These are phyloP conservation scores for Colletotrichum viniferum DNA, from an alignment of 2,329 filamentous ascomycete species.

Conservation along the genomic window DNA sequence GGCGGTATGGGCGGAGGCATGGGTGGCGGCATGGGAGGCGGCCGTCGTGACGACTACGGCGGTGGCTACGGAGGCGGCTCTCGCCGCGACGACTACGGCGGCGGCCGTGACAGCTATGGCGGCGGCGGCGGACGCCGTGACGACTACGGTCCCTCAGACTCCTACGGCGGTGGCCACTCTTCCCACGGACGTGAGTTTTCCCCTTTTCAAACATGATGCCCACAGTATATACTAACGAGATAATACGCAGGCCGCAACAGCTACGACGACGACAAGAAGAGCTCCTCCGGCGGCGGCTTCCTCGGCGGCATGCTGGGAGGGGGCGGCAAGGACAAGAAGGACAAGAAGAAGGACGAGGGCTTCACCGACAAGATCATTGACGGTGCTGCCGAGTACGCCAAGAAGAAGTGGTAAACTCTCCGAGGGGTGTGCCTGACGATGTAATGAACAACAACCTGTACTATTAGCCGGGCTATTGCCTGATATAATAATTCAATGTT, in stretches of 20 bases:
- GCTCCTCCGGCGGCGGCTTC: background rate
- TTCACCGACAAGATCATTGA: conserved; percentile 19
- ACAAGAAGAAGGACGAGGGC: conserved; percentile 1
- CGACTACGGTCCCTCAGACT: background rate
- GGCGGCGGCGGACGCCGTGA: background rate
- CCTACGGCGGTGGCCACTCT: background rate
- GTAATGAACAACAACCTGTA: conserved; percentile 11
- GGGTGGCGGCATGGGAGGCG: background rate
- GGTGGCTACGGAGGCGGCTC: background rate
- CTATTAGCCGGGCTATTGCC: background rate
- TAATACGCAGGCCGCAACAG: background rate
- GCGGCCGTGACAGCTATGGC: background rate
- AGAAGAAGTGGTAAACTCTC: conserved; percentile 15
- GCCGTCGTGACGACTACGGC: background rate
- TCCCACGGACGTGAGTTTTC: conserved; percentile 1
- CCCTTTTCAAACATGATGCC: background rate
- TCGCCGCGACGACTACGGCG: background rate
- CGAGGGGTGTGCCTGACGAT: background rate
- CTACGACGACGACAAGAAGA: background rate
- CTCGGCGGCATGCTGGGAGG: conserved; percentile 10
- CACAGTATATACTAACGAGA: background rate
- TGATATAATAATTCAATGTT: background rate
- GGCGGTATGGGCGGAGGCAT: background rate
- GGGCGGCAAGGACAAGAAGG: conserved; percentile 5
- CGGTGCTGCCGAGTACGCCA: conserved; percentile 11